Evolutionary conservation across 2,329 filamentous ascomycete species (phyloP).

Genomic region (Aspergillus hortae): DNA sequence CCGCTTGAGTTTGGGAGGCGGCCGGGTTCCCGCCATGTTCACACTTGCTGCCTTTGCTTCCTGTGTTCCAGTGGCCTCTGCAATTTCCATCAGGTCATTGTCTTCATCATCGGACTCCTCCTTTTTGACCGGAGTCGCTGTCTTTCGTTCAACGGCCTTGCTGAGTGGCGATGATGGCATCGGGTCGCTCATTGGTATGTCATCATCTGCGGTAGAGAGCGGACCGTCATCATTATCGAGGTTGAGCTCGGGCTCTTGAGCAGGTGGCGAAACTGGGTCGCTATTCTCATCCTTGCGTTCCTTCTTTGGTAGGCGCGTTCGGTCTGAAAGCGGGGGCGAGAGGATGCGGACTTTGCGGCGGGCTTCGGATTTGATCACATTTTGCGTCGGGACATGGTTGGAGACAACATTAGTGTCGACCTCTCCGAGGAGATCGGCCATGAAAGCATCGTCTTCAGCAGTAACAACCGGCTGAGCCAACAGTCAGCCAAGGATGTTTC

Average conservation of each 20-base stretch:
- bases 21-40: conserved; percentile 79
- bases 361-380: conserved; percentile 67
- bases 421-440: conserved; percentile 78
- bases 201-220: conserved; percentile 59
- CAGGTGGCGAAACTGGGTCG: conserved; percentile 44
- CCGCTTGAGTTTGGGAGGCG: conserved; percentile 71
- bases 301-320: conserved; percentile 51
- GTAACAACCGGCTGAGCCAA: conserved; percentile 65
- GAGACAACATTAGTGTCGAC: conserved; percentile 74
- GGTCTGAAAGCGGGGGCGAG: conserved; percentile 65
- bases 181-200: conserved; percentile 80
- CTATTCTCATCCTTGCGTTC: conserved; percentile 43
- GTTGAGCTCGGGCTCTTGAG: conserved; percentile 37
- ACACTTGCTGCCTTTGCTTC: conserved; percentile 66
- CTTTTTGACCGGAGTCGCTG: conserved; percentile 50
- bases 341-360: conserved; percentile 75
- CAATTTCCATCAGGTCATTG: conserved; percentile 79
- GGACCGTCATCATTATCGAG: conserved; percentile 57
- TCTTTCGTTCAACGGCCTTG: conserved; percentile 72
- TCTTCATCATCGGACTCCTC: conserved; percentile 73
- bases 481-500: conserved; percentile 6
- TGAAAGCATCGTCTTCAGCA: conserved; percentile 83
- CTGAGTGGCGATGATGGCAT: conserved; percentile 82
- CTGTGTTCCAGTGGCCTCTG: conserved; percentile 64
- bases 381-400: conserved; percentile 53